Conservation (phyloP, 2,329 filamentous ascomycete genomes). For the Pseudogymnoascus destructans region DNA sequence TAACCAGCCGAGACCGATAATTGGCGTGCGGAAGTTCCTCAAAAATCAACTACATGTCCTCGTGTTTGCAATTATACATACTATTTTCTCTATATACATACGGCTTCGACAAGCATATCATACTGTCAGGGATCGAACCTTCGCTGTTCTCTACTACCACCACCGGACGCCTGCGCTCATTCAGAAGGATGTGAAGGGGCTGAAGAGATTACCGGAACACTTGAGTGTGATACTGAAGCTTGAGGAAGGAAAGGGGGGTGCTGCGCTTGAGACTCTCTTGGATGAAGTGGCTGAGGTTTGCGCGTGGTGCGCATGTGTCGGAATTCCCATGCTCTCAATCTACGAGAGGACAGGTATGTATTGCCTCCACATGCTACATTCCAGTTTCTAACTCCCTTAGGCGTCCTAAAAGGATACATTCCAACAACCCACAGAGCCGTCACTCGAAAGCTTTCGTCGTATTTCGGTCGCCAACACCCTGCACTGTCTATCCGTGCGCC, state of each 20-base stretch:
- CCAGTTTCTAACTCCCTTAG: conserved; percentile 33
- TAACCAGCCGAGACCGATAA: conserved; percentile 20
- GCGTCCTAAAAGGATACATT: conserved; percentile 78
- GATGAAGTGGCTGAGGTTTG: conserved; percentile 85
- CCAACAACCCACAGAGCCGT: conserved; percentile 72
- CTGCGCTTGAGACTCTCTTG: conserved; percentile 70
- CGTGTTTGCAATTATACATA: conserved; percentile 58
- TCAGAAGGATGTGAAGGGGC: conserved; percentile 63
- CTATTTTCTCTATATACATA: conserved; percentile 79
- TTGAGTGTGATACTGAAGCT: conserved; percentile 74
- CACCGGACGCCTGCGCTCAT: conserved; percentile 92
- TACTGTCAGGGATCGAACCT: conserved; percentile 60
- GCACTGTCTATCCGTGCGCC: conserved; percentile 60
- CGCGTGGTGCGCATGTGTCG: conserved; percentile 84
- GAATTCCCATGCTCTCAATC: conserved; percentile 74
- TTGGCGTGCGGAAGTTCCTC: conserved; percentile 50
- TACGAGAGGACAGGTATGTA: conserved; percentile 78
- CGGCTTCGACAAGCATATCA: conserved; percentile 70
- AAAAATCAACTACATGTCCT: conserved; percentile 50
- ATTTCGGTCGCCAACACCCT: conserved; percentile 69
- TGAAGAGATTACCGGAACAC: conserved; percentile 68
- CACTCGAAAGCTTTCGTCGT: conserved; percentile 65
- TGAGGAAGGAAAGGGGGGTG: conserved; percentile 53
- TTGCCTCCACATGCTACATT: not conserved
- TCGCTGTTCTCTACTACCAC: conserved; percentile 83